These are phyloP conservation scores for Kregervanrija pseudodelftensis DNA, from an alignment of 805 yeast genomes.

Conservation along the genomic window DNA sequence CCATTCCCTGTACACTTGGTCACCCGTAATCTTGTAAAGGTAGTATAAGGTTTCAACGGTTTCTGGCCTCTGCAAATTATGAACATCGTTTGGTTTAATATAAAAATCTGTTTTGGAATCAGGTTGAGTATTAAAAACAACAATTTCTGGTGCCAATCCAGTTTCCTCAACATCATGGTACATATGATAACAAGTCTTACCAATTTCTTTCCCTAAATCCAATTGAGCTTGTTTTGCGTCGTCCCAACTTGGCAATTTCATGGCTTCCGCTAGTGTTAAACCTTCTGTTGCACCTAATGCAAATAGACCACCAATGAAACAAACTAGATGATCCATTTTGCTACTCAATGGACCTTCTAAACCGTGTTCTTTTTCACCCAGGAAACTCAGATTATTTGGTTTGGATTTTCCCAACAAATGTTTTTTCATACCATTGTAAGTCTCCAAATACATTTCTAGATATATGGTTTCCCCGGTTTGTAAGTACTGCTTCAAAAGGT, in stretches of 20 bases:
- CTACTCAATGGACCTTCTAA: slow-evolving; percentile 49
- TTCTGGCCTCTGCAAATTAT: slow-evolving; percentile 88
- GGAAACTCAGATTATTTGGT: slow-evolving; percentile 57
- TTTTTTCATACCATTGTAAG: slow-evolving; percentile 69
- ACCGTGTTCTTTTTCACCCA: slow-evolving; percentile 76
- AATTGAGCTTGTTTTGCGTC: slow-evolving; percentile 54
- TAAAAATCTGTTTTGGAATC: slow-evolving; percentile 39
- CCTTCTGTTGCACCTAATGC: slow-evolving; percentile 90
- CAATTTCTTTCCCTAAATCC: slow-evolving; percentile 63
- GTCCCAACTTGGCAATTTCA: slow-evolving; percentile 50
- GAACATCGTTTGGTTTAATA: slow-evolving; percentile 67
- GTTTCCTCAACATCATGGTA: slow-evolving; percentile 62
- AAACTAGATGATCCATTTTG: slow-evolving; percentile 90
- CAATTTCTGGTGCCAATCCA: slow-evolving; percentile 87
- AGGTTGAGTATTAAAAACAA: slow-evolving; percentile 54
- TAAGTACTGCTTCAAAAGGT: slow-evolving; percentile 75
- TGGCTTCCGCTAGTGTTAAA: slow-evolving; percentile 45
- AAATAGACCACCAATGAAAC: slow-evolving; percentile 83
- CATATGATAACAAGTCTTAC: slow-evolving; percentile 79
- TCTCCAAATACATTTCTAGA: slow-evolving; percentile 66
- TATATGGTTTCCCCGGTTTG: slow-evolving; percentile 70
- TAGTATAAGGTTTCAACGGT: slow-evolving; percentile 85
- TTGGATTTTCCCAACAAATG: slow-evolving; percentile 52
- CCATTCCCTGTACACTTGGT: slow-evolving; percentile 77
- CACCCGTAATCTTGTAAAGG: slow-evolving; percentile 72